A percentile compares a stretch with the other conserved stretches of the same genome.
These are phyloP conservation scores for Globisporangium camurandrum DNA, from an alignment of 352 stramenopile species.

Conservation along the genomic window DNA sequence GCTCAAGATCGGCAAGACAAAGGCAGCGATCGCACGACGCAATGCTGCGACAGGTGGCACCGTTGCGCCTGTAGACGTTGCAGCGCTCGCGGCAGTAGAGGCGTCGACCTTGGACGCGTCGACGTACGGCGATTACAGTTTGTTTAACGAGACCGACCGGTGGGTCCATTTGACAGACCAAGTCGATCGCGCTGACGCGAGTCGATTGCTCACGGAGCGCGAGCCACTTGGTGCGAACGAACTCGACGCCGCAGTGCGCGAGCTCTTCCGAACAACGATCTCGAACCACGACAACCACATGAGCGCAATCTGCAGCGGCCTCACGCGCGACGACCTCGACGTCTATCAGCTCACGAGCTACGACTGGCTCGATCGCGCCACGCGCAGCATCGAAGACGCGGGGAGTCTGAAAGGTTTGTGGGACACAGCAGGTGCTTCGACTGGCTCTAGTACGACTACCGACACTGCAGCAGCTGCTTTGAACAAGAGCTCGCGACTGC, in stretches of 20 bases:
- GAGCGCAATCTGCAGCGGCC: slow-evolving; percentile 32
- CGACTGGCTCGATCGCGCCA: slow-evolving; percentile 47
- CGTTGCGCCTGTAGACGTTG: not conserved
- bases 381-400: slow-evolving; percentile 28
- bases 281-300: slow-evolving; percentile 48
- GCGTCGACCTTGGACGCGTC: slow-evolving; percentile 11
- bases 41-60: not conserved
- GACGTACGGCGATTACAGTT: slow-evolving; percentile 9
- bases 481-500: slow-evolving; percentile 16
- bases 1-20: slow-evolving; percentile 16
- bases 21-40: not conserved
- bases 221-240: slow-evolving; percentile 26
- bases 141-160: slow-evolving; percentile 15
- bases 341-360: slow-evolving; percentile 43
- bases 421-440: slow-evolving; percentile 7
- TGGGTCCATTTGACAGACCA: slow-evolving; percentile 21
- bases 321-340: slow-evolving; percentile 32
- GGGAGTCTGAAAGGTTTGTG: slow-evolving; percentile 23
- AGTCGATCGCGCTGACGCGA: slow-evolving; percentile 24
- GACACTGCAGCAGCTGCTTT: not conserved
- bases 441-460: not conserved
- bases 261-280: slow-evolving; percentile 31
- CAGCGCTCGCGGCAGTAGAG: too few species aligned
- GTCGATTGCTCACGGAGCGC: slow-evolving; percentile 26
- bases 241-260: slow-evolving; percentile 24